Evolutionary conservation across 2,329 filamentous ascomycete species (phyloP).

Genomic region (Phialocephala sp.): DNA sequence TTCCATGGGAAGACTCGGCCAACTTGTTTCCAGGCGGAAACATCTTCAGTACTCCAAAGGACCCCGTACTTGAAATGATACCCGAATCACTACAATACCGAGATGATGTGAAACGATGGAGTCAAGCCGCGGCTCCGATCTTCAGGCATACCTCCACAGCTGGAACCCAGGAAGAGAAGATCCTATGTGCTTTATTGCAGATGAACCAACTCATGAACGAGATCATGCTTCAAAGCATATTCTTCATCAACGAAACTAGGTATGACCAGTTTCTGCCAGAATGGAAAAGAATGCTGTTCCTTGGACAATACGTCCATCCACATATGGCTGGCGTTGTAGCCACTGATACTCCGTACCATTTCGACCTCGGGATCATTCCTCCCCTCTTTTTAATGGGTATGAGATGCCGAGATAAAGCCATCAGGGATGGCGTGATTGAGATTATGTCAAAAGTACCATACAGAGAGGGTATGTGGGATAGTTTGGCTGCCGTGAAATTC

Average conservation of each 20-base stretch:
- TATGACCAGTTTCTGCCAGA: slow-evolving; percentile 22
- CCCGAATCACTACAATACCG: slow-evolving; percentile 16
- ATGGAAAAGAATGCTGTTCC: slow-evolving; percentile 14
- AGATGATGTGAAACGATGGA: slow-evolving; percentile 21
- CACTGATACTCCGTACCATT: slow-evolving; percentile 11
- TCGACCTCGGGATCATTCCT: slow-evolving; percentile 17
- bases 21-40: slow-evolving; percentile 20
- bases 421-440: slow-evolving; percentile 14
- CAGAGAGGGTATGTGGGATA: slow-evolving; percentile 24
- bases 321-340: slow-evolving; percentile 4
- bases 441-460: slow-evolving; percentile 8
- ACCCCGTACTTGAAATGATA: slow-evolving; percentile 16
- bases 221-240: slow-evolving; percentile 24
- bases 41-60: slow-evolving; percentile 19
- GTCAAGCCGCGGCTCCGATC: background rate
- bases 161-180: slow-evolving; percentile 19
- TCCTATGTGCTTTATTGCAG: slow-evolving; percentile 13
- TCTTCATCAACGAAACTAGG: slow-evolving; percentile 18
- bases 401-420: slow-evolving; percentile 16
- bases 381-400: slow-evolving; percentile 13
- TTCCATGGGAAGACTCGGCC: slow-evolving; percentile 17
- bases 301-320: slow-evolving; percentile 18
- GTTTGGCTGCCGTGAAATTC: background rate
- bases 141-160: slow-evolving; percentile 8
- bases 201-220: slow-evolving; percentile 20